Percentiles rank a stretch among this genome's conserved stretches.
These are phyloP conservation scores for Ramularia endophylla DNA, from an alignment of 2,329 filamentous ascomycete species.

Conservation along the genomic window DNA sequence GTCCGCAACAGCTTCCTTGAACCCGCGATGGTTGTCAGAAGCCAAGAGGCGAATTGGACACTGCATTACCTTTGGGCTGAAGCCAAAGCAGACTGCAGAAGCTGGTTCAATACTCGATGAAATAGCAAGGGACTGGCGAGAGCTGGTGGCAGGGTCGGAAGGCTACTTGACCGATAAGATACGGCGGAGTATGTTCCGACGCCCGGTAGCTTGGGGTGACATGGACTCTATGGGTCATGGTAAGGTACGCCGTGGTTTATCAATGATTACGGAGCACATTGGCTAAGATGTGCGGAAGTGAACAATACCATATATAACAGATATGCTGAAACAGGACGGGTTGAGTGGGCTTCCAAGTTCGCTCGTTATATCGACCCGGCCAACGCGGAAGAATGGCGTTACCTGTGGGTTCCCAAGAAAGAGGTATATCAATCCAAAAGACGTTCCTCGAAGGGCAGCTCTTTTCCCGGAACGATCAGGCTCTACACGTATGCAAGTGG, in stretches of 20 bases:
- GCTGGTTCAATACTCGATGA: conserved; percentile 56
- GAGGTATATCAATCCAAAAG: too few relatives aligned
- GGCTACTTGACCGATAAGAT: conserved; percentile 58
- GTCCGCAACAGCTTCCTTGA: conserved; percentile 28
- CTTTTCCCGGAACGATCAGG: too few relatives aligned
- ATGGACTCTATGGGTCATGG: conserved; percentile 59
- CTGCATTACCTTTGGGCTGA: conserved; percentile 69
- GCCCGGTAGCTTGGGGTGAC: conserved; percentile 76
- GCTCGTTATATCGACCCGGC: conserved; percentile 56
- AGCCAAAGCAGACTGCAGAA: conserved; percentile 49
- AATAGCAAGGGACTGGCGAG: conserved; percentile 62
- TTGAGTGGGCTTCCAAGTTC: conserved; percentile 72
- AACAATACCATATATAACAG: conserved; percentile 82
- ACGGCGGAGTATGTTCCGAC: conserved; percentile 57
- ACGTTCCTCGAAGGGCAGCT: too few relatives aligned
- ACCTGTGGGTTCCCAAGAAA: conserved; percentile 60
- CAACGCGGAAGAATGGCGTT: conserved; percentile 59
- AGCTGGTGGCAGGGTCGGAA: conserved; percentile 65
- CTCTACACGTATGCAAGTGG: too few relatives aligned
- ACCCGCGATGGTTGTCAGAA: conserved; percentile 64
- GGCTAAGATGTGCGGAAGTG: conserved; percentile 55
- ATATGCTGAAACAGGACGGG: conserved; percentile 74
- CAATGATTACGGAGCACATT: conserved; percentile 2
- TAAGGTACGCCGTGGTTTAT: too few relatives aligned
- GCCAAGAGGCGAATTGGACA: conserved; percentile 63